phyloP scores from a whole-genome alignment of 2,329 filamentous ascomycete genomes.

The Fusarium sp. region DNA sequence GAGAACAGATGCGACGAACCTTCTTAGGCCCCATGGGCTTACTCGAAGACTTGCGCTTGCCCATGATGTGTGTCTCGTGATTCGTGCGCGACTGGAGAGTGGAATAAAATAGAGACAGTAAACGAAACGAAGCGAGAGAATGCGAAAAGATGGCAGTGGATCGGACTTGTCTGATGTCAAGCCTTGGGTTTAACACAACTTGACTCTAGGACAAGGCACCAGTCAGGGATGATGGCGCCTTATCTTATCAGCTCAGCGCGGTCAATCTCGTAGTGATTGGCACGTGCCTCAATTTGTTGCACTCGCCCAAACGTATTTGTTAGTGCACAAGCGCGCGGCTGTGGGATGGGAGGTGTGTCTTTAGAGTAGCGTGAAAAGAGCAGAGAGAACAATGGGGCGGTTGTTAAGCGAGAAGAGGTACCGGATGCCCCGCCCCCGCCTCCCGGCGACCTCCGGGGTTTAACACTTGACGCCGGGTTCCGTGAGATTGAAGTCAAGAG shows the following conservation, averaged over 20 bases:
- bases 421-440: conserved; percentile 40
- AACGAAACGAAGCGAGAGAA: conserved; percentile 19
- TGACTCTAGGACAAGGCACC: conserved; percentile 27
- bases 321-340: conserved; percentile 17
- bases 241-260: conserved; percentile 44
- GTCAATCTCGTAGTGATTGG: background rate
- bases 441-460: conserved; percentile 46
- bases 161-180: conserved; percentile 43
- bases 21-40: conserved; percentile 87
- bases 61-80: conserved; percentile 64
- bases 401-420: conserved; percentile 41
- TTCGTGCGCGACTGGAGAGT: conserved; percentile 28
- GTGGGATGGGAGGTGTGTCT: conserved; percentile 20
- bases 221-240: conserved; percentile 29
- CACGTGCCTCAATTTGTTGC: conserved; percentile 39
- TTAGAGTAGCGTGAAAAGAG: conserved; percentile 11
- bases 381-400: conserved; percentile 8
- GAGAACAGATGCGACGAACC: conserved; percentile 60
- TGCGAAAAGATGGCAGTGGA: conserved; percentile 37
- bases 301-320: background rate
- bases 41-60: conserved; percentile 93
- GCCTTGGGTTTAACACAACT: conserved; percentile 27
- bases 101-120: background rate
- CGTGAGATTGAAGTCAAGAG: conserved; percentile 6
- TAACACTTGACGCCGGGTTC: conserved; percentile 24